Conservation (phyloP, 1,284 basidiomycete genomes). For the Ceratobasidium sp. region DNA sequence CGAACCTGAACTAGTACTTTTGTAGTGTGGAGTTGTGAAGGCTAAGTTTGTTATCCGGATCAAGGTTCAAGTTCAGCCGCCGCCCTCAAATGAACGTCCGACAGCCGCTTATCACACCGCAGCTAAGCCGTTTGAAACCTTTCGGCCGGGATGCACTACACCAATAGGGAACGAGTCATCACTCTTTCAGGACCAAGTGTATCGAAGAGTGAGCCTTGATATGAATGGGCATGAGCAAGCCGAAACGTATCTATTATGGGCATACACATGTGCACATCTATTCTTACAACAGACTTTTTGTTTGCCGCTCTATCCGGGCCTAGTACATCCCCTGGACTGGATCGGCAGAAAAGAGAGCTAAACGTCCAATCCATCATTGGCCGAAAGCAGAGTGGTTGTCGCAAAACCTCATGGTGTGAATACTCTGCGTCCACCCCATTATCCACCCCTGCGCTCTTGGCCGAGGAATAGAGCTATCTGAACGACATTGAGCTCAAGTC, state of each 20-base stretch:
- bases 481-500: not conserved
- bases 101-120: not conserved
- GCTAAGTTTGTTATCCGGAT: slow-evolving; percentile 28
- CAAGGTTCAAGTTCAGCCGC: not conserved
- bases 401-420: slow-evolving; percentile 14
- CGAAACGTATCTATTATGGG: slow-evolving; percentile 30
- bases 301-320: slow-evolving; percentile 21
- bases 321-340: not conserved
- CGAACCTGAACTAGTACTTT: slow-evolving; percentile 37
- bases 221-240: not conserved
- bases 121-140: not conserved
- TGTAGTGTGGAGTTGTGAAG: slow-evolving; percentile 31
- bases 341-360: slow-evolving; percentile 27
- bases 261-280: slow-evolving; percentile 24
- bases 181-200: not conserved
- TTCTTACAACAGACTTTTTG: slow-evolving; percentile 21
- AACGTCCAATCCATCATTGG: slow-evolving; percentile 30
- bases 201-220: not conserved
- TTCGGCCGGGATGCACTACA: not conserved
- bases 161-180: not conserved
- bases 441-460: slow-evolving; percentile 27
- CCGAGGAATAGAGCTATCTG: slow-evolving; percentile 2
- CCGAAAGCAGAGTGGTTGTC: not conserved
- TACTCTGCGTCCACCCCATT: not conserved
- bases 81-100: not conserved